Evolutionary conservation across 2,329 filamentous ascomycete genomes (phyloP).

Genomic region (Xylariomycetidae sp.): DNA sequence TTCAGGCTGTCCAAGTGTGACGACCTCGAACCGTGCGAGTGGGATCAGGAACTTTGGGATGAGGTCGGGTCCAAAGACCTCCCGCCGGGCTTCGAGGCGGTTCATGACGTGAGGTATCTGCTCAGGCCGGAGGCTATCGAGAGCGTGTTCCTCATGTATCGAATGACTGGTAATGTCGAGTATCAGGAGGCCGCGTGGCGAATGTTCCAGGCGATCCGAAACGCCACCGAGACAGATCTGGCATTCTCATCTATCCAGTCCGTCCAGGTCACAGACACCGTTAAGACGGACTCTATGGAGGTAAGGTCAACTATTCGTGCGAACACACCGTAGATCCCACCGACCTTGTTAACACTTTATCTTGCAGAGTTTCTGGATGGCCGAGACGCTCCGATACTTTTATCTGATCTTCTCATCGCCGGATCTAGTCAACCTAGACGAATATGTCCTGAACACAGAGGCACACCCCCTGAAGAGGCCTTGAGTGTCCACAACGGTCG

Average conservation of each 20-base stretch:
- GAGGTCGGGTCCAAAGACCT: no score
- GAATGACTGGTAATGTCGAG: constrained; percentile 42
- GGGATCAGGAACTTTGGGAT: constrained; percentile 31
- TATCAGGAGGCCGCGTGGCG: constrained; percentile 48
- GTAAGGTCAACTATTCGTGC: no score
- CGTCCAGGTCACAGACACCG: constrained; percentile 44
- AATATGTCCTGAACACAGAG: no score
- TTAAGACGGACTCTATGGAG: constrained; percentile 24
- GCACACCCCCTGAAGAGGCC: no score
- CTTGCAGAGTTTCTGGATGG: no score
- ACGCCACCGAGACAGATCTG: constrained; percentile 40
- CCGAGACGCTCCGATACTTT: no score
- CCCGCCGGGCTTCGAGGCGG: constrained; percentile 59
- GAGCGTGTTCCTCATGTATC: constrained; percentile 50
- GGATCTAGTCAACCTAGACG: no score
- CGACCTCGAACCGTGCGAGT: constrained; percentile 28
- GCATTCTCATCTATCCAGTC: constrained; percentile 46
- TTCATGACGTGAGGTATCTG: constrained; percentile 44
- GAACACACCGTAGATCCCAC: no score
- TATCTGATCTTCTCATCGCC: no score
- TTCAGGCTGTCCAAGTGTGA: constrained; percentile 42
- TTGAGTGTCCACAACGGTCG: no score
- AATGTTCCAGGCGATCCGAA: constrained; percentile 45
- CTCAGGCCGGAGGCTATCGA: constrained; percentile 49
- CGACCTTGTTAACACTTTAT: no score